These are phyloP conservation scores for Scutellaria barbata DNA, from an alignment of 257 asterid species.

Conservation along the genomic window DNA sequence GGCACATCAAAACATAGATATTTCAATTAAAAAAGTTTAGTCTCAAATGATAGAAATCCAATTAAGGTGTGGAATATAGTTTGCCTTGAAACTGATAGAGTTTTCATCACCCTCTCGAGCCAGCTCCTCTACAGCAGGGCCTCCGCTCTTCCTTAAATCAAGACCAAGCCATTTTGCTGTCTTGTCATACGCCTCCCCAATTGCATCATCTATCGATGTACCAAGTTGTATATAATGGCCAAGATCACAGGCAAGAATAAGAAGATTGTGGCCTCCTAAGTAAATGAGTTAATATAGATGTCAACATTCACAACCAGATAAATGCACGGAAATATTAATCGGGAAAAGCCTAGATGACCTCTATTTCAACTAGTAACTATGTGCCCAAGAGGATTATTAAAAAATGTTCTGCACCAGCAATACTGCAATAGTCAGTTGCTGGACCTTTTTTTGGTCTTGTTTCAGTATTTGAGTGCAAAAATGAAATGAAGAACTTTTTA, in stretches of 20 bases:
- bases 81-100: constrained; percentile 69
- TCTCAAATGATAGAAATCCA: background rate
- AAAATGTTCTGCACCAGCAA: background rate
- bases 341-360: background rate
- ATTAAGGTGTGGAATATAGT: constrained; percentile 38
- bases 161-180: constrained; percentile 99
- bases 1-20: constrained; percentile 39
- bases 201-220: constrained; percentile 92
- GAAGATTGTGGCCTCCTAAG: constrained; percentile 95
- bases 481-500: constrained; percentile 9
- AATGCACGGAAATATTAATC: background rate
- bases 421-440: background rate
- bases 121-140: constrained; percentile 95
- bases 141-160: constrained; percentile 97
- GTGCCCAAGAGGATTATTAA: background rate
- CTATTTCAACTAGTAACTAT: background rate
- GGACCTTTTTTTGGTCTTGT: background rate
- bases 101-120: constrained; percentile 88
- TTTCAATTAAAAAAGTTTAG: background rate
- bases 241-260: constrained; percentile 91
- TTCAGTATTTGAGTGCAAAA: constrained; percentile 16
- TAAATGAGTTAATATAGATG: constrained; percentile 25
- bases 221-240: constrained; percentile 96
- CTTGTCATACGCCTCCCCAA: constrained; percentile 99
- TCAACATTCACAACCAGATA: constrained; percentile 25